A percentile compares a stretch with the other conserved stretches of the same genome.
These are phyloP conservation scores for Plectosphaerella plurivora DNA, from an alignment of 2,329 filamentous ascomycete genomes.

Conservation along the genomic window DNA sequence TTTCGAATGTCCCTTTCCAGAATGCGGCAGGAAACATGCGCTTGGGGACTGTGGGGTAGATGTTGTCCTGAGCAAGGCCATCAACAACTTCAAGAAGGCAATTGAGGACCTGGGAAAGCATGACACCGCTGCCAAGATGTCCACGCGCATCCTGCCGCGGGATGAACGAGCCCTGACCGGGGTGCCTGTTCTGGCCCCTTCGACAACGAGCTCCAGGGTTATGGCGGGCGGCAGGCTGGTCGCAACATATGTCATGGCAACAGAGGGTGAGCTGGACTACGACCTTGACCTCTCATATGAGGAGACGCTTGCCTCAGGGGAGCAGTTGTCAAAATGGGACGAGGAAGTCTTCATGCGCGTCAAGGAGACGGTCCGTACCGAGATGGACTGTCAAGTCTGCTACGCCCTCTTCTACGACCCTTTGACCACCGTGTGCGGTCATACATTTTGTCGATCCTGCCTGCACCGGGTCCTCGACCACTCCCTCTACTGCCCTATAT, in stretches of 20 bases:
- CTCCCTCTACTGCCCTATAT: constrained; percentile 74
- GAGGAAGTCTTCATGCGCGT: constrained; percentile 45
- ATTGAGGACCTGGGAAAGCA: constrained; percentile 35
- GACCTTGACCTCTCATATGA: constrained; percentile 50
- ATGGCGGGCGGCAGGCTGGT: constrained; percentile 55
- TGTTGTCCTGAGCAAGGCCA: constrained; percentile 70
- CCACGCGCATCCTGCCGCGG: constrained; percentile 29
- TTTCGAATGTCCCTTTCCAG: constrained; percentile 67
- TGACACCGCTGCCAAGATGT: constrained; percentile 27
- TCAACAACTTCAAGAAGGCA: constrained; percentile 53
- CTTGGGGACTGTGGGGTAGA: constrained; percentile 72
- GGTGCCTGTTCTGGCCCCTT: constrained; percentile 31
- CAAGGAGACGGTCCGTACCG: constrained; percentile 57
- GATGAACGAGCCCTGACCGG: constrained; percentile 36
- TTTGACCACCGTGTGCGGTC: constrained; percentile 79
- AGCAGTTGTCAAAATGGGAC: constrained; percentile 18
- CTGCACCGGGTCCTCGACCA: constrained; percentile 73
- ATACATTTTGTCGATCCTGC: constrained; percentile 83
- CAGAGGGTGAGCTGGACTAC: constrained; percentile 54
- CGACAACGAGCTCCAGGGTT: constrained; percentile 25
- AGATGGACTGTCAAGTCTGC: constrained; percentile 87
- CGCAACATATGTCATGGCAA: constrained; percentile 63
- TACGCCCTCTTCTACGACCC: constrained; percentile 79
- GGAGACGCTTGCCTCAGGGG: constrained; percentile 17
- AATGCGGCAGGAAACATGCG: constrained; percentile 69